Conservation (phyloP, 768 basidiomycete genomes). For the Chlorophyllum brunneum region DNA sequence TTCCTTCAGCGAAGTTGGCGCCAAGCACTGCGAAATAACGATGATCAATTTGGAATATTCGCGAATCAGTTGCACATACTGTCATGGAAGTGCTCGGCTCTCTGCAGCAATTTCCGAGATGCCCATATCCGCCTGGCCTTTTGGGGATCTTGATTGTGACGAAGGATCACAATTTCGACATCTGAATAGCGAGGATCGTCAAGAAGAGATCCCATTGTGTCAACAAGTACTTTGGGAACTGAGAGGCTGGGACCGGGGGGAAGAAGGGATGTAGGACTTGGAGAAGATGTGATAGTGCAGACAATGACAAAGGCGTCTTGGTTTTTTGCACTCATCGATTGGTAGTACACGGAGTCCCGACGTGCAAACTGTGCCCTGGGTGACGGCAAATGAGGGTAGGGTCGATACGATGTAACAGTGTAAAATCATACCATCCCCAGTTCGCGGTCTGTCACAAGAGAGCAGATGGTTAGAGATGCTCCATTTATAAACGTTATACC, state of each 20-base stretch:
- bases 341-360: slow-evolving; percentile 66
- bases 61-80: slow-evolving; percentile 38
- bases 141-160: slow-evolving; percentile 30
- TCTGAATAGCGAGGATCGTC: slow-evolving; percentile 86
- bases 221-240: slow-evolving; percentile 65
- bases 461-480: not conserved
- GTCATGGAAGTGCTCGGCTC: slow-evolving; percentile 76
- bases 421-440: slow-evolving; percentile 70
- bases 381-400: not conserved
- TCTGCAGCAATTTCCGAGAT: slow-evolving; percentile 57
- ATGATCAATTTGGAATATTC: not conserved
- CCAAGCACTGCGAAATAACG: slow-evolving; percentile 55
- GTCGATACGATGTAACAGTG: not conserved
- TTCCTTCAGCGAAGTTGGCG: slow-evolving; percentile 64
- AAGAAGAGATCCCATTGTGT: slow-evolving; percentile 68
- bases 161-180: slow-evolving; percentile 73
- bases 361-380: slow-evolving; percentile 75
- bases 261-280: slow-evolving; percentile 42
- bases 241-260: slow-evolving; percentile 42
- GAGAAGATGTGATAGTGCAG: slow-evolving; percentile 74
- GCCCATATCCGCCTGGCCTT: slow-evolving; percentile 58
- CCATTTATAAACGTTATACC: not conserved
- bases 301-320: slow-evolving; percentile 72
- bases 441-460: slow-evolving; percentile 62
- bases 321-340: slow-evolving; percentile 43